Conservation (phyloP, 73 alveolate species). For the Paramecium bursaria region DNA sequence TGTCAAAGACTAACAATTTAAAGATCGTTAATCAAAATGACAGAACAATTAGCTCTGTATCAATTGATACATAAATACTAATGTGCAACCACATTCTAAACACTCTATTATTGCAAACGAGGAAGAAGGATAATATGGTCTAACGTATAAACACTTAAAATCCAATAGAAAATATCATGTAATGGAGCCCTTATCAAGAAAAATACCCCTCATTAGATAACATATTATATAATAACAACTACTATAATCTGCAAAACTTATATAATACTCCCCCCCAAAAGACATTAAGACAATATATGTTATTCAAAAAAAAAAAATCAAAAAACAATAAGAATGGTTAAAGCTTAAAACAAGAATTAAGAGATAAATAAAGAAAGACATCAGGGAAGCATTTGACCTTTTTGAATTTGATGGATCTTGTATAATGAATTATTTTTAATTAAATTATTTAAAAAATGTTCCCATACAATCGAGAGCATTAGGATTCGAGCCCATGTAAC, state of each 20-base stretch:
- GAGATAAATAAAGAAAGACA: conserved; percentile 71
- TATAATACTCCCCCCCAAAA: conserved; percentile 59
- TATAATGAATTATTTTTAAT: conserved; percentile 89
- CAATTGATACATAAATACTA: conserved; percentile 25
- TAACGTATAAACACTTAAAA: conserved; percentile 6
- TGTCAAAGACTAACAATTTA: conserved; percentile 8
- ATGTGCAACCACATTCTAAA: conserved; percentile 47
- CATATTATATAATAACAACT: conserved; percentile 34
- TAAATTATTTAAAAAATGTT: too few relatives aligned
- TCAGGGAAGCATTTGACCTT: conserved; percentile 77
- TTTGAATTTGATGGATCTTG: conserved; percentile 77
- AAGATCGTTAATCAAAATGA: conserved; percentile 15
- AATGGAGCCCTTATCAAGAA: conserved; percentile 21
- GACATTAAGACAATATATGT: conserved; percentile 44
- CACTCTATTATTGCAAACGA: conserved; percentile 16
- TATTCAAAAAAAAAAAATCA: conserved; percentile 55
- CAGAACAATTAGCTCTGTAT: conserved; percentile 13
- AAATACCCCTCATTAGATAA: conserved; percentile 43
- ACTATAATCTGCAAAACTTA: conserved; percentile 21
- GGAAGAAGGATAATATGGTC: conserved; percentile 28
- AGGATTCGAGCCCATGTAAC: conserved; percentile 85
- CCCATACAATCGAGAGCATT: conserved; percentile 91
- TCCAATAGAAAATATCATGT: conserved; percentile 2
- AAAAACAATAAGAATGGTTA: conserved; percentile 57
- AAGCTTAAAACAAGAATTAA: conserved; percentile 67